Base-by-base conservation (phyloP, 2,329 filamentous ascomycete species). In the Didymella segeticola region DNA sequence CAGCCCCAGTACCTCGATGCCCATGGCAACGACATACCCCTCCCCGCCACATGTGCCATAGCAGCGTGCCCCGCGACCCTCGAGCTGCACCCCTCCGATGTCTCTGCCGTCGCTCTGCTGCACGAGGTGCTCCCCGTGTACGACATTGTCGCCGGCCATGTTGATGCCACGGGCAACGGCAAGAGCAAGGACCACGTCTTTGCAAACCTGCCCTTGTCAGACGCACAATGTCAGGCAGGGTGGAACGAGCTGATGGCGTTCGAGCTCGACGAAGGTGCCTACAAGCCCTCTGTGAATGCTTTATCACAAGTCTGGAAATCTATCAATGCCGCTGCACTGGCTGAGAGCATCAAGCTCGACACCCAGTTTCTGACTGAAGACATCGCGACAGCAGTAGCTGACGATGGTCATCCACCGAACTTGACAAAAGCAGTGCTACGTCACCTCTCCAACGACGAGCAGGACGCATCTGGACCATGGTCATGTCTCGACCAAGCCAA, bases 161-260 rank as follows among this genome's bases (percentile, higher is more conserved):
- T 68, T 5, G 62, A 71, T 46, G 63, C 70, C 10, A 60, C 53
- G 7, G 39, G 64, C 67, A 69, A 70, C 43, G 62, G 65, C 45
- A 57, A 54, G 22, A 68, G 69, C 23, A 79, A 78, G 54, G 61
- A 68, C 5, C 55, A 66, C 31, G 52, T 84, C 2, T 81, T 83
- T 57, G 68, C 68, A 9, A 73, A 84, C 63, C 74, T 84, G 4
- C 83, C 83, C 2, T 68, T 84, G 17, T 85, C 82, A 15, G 62
- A 77, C 14, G 75, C 64, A 5, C 79, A 86, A 62, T 85, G 82
- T 58, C 74, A 80, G 53, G 55, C 57, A 8, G 81, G 70, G 2
- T 86, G 82, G 82, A 66, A 62, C 30, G 76, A 80, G 33, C 60
- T 85, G 11, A 78, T 81, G 61, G 83, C 80, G 25, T 86, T 86